Evolutionary conservation across 164 flowering plant species (phyloP).

Genomic region (Vitis labrusca): DNA sequence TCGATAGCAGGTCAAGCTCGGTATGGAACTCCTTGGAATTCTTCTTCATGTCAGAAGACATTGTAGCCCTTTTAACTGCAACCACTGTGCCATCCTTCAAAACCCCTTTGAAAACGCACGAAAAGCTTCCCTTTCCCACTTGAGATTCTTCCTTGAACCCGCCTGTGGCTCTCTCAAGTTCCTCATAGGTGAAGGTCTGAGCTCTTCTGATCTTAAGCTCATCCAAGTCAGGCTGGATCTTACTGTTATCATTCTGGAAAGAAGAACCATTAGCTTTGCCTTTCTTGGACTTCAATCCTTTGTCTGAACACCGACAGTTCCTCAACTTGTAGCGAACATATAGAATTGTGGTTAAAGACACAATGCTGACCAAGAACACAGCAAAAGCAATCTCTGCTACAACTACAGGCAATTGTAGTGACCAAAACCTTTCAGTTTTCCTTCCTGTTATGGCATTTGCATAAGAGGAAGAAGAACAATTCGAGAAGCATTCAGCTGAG

Average conservation of each 20-base stretch:
- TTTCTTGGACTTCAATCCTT: conserved; percentile 28
- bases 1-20: conserved; percentile 82
- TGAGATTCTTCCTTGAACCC: conserved; percentile 87
- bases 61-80: conserved; percentile 84
- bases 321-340: conserved; percentile 74
- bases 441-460: conserved; percentile 12
- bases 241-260: conserved; percentile 43
- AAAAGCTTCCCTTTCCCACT: conserved; percentile 92
- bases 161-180: conserved; percentile 77
- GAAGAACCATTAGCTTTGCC: conserved; percentile 27
- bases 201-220: conserved; percentile 78
- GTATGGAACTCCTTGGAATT: conserved; percentile 86
- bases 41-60: conserved; percentile 70
- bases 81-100: conserved; percentile 81
- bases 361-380: conserved; percentile 51
- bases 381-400: conserved; percentile 73
- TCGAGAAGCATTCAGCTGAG: conserved; percentile 55
- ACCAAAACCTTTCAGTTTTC: conserved; percentile 47
- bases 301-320: conserved; percentile 52
- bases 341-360: conserved; percentile 53
- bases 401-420: conserved; percentile 70
- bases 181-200: conserved; percentile 71
- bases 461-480: conserved; percentile 44
- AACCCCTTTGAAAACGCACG: conserved; percentile 83
- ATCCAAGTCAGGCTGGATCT: conserved; percentile 69